Evolutionary conservation across 345 rosid species (phyloP).

Genomic region (Nephelium lappaceum): DNA sequence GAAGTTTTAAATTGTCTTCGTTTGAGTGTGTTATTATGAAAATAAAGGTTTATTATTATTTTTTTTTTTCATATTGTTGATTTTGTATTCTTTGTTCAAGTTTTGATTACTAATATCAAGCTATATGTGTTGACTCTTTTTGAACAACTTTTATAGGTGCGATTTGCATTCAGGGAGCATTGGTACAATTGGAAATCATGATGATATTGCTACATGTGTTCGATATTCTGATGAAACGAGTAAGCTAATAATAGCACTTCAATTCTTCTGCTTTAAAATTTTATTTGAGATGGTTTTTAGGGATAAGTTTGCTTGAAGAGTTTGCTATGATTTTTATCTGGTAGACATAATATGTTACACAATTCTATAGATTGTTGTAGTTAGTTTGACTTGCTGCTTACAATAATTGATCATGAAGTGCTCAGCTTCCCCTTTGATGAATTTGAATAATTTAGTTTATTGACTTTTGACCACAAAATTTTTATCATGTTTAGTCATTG

Average conservation of each 20-base stretch:
- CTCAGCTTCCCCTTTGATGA: background rate
- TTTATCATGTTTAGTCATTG: background rate
- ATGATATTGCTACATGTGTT: slow-evolving; percentile 67
- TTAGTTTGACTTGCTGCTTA: background rate
- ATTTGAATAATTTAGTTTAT: background rate
- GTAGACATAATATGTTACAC: background rate
- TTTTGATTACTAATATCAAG: background rate
- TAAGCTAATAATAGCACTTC: slow-evolving; percentile 35
- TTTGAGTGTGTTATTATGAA: background rate
- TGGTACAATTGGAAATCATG: slow-evolving; percentile 63
- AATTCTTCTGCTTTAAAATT: background rate
- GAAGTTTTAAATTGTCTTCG: background rate
- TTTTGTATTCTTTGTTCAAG: background rate
- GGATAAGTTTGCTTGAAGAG: background rate
- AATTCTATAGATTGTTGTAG: background rate
- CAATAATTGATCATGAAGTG: background rate
- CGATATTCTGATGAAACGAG: slow-evolving; percentile 62
- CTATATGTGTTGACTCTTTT: slow-evolving; percentile 8
- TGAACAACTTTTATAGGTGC: slow-evolving; percentile 45
- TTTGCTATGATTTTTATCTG: background rate
- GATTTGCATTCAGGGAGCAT: slow-evolving; percentile 58
- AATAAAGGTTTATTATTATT: background rate
- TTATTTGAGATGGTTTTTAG: background rate
- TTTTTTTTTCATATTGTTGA: background rate
- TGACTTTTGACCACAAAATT: background rate